Evolutionary conservation across 2,329 filamentous ascomycete genomes (phyloP), one percentile per base, ranked within the genome.

Genomic region (Aspergillus sp.): DNA sequence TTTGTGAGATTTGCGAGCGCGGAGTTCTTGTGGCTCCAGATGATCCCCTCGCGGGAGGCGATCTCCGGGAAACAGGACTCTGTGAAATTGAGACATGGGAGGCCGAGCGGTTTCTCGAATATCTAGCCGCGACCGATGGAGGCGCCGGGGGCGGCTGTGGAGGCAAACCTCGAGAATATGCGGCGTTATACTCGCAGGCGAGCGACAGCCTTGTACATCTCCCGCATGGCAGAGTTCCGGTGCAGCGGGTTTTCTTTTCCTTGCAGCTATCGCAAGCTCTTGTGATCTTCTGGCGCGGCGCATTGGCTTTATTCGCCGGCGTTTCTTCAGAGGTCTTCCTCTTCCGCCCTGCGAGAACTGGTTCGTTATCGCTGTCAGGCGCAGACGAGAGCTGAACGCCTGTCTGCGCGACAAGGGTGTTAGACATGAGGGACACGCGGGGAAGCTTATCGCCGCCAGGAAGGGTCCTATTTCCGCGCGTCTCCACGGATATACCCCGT

Each of bases 211-310:
- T 64, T 8, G 66, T 69, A 53, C 73, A 75, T 56, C 72, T 64
- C 14, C 67, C 61, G 41, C 73, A 75, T 3, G 73, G 73, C 15
- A 75, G 52, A 2, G 73, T 75, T 39, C 73, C 73, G 0, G 72
- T 74, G 46, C 73, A 75, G 19, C 70, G 65, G 3, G 71, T 74
- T 57, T 75, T 75, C 60, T 75, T 75, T 43, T 68, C 62, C 62
- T 75, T 75, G 62, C 73, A 75, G 40, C 66, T 69, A 62, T 75
- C 73, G 62, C 73, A 75, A 31, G 73, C 73, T 45, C 73, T 62
- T 27, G 73, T 75, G 54, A 74, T 75, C 57, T 75, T 75, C 56
- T 72, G 72, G 5, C 72, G 71, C 19, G 62, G 60, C 35, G 56
- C 58, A 41, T 60, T 61, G 31, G 61, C 50, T 39, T 68, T 67